Percentiles rank a stretch among this genome's conserved stretches.
These are phyloP conservation scores for Saccharomyces hybrid DNA, from an alignment of 1,139 yeast species.

Conservation along the genomic window DNA sequence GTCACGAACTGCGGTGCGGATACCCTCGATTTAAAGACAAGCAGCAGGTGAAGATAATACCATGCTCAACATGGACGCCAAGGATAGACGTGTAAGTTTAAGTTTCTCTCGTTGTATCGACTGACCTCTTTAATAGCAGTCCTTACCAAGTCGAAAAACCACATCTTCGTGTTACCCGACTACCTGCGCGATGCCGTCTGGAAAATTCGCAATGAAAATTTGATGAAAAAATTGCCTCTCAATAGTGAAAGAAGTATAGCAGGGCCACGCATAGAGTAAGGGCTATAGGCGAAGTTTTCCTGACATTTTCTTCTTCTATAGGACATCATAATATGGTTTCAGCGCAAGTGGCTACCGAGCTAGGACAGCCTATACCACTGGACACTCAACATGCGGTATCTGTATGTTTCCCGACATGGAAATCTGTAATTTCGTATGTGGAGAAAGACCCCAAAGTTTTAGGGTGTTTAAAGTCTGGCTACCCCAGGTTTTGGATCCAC, in stretches of 20 bases:
- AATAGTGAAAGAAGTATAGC: neutral
- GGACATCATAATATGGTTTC: neutral
- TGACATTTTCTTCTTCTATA: neutral
- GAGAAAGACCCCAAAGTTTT: slow-evolving; percentile 84
- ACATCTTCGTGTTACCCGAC: neutral
- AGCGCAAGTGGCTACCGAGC: slow-evolving; percentile 15
- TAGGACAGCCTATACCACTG: slow-evolving; percentile 82
- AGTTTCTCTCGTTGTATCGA: neutral
- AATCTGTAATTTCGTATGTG: slow-evolving; percentile 79
- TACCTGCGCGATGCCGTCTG: neutral
- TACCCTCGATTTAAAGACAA: neutral
- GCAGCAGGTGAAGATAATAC: neutral
- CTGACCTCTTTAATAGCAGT: neutral
- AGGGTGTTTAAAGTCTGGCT: slow-evolving; percentile 72
- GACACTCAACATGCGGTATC: slow-evolving; percentile 90
- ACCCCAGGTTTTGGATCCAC: slow-evolving; percentile 84
- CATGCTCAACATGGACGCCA: neutral
- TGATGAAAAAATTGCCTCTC: slow-evolving; percentile 1
- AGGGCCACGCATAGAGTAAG: neutral
- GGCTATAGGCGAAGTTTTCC: neutral
- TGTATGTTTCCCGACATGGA: slow-evolving; percentile 92
- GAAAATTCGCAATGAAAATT: neutral
- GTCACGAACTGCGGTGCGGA: neutral
- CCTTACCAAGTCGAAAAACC: neutral
- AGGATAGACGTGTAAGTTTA: neutral